Percentiles rank a stretch among this genome's conserved stretches.
Evolutionary conservation across 2,329 filamentous ascomycete species (phyloP).

Genomic region (Xylariomycetidae sp.): DNA sequence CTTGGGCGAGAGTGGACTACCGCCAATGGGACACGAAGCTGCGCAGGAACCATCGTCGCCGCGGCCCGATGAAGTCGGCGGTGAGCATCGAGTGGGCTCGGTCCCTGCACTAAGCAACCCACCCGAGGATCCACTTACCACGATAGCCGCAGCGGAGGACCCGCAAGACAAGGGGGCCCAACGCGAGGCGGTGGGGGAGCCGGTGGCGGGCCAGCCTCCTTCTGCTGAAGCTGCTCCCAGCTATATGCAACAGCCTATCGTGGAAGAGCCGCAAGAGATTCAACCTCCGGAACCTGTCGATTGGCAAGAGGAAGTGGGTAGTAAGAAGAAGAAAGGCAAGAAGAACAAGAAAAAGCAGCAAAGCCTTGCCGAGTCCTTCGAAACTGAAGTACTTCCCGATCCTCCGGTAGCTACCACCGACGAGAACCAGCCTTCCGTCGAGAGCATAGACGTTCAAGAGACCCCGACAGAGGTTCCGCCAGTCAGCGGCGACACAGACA

Average conservation of each 20-base stretch:
- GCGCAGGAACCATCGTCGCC: conserved; percentile 15
- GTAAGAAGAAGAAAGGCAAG: conserved; percentile 30
- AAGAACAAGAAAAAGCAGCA: conserved; percentile 25
- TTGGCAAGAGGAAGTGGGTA: conserved; percentile 19
- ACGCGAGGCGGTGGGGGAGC: conserved; percentile 11
- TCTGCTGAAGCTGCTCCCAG: conserved; percentile 11
- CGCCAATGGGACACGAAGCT: conserved; percentile 11
- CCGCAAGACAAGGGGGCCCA: conserved; percentile 13
- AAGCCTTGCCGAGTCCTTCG: conserved; percentile 10
- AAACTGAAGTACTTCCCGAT: conserved; percentile 4
- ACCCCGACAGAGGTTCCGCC: conserved; percentile 4
- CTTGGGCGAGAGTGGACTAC: too few relatives aligned
- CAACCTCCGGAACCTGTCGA: conserved; percentile 19
- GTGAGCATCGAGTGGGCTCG: conserved; percentile 17
- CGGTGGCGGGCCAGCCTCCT: conserved; percentile 3
- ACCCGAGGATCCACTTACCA: conserved; percentile 11
- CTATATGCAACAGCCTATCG: neutral
- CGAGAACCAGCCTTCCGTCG: too few relatives aligned
- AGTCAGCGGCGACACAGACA: conserved; percentile 3
- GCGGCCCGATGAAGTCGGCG: conserved; percentile 16
- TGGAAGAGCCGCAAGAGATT: conserved; percentile 2
- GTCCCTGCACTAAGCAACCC: conserved; percentile 13
- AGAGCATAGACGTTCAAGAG: conserved; percentile 7
- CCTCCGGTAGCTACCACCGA: conserved; percentile 5
- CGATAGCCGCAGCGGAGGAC: conserved; percentile 8